A percentile compares a stretch with the other conserved stretches of the same genome.
Evolutionary conservation across 306 rosid genomes (phyloP).

Genomic region (Vigna angularis): DNA sequence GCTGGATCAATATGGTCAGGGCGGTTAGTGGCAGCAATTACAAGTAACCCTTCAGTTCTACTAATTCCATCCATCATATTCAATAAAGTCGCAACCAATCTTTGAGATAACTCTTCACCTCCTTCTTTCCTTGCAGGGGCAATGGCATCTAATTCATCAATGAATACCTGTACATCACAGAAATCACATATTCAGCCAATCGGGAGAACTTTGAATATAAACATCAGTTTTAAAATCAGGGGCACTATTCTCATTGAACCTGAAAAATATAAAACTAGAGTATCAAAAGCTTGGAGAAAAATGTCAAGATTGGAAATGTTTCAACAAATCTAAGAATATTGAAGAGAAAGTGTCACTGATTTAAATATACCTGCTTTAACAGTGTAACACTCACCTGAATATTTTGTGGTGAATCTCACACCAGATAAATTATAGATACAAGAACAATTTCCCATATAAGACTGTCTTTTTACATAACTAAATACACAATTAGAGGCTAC

Average conservation of each 20-base stretch:
- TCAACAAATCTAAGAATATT: conserved; percentile 12
- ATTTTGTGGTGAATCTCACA: conserved; percentile 33
- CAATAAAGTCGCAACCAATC: conserved; percentile 83
- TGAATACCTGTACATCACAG: conserved; percentile 65
- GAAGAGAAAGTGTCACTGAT: background rate
- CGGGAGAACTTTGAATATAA: conserved; percentile 28
- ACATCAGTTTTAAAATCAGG: conserved; percentile 32
- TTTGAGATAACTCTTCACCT: conserved; percentile 85
- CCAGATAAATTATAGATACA: conserved; percentile 30
- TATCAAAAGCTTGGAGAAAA: conserved; percentile 24
- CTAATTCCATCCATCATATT: conserved; percentile 87
- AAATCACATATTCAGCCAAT: conserved; percentile 37
- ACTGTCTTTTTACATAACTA: conserved; percentile 16
- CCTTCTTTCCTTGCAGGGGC: conserved; percentile 92
- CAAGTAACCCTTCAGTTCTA: conserved; percentile 72
- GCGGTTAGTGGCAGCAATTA: conserved; percentile 87
- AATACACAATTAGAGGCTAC: conserved; percentile 16
- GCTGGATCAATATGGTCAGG: conserved; percentile 93
- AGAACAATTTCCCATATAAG: conserved; percentile 15
- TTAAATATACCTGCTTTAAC: conserved; percentile 13
- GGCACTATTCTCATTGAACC: conserved; percentile 25
- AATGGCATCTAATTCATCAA: conserved; percentile 95
- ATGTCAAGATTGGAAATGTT: conserved; percentile 5
- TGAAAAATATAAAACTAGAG: conserved; percentile 10
- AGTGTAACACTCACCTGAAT: background rate